A percentile compares a stretch with the other conserved stretches of the same genome.
These are phyloP conservation scores for Metahyphopichia silvanorum DNA, from an alignment of 805 yeast genomes.

Conservation along the genomic window DNA sequence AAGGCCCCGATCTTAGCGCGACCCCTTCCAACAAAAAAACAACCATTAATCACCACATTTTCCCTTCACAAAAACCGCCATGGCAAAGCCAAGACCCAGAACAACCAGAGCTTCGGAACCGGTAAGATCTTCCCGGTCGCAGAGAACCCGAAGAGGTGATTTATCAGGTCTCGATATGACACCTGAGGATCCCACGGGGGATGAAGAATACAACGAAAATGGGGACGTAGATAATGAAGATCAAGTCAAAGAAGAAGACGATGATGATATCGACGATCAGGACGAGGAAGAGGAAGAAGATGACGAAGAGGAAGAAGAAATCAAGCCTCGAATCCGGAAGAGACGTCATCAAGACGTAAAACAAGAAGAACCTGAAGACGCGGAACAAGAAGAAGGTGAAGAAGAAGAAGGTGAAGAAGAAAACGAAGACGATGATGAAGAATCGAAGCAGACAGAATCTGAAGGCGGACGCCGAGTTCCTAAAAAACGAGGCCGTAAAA, in stretches of 20 bases:
- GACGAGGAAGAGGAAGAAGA: constrained; percentile 28
- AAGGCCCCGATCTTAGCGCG: too few relatives aligned
- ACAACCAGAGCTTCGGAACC: constrained; percentile 4
- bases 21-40: too few relatives aligned
- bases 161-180: constrained; percentile 15
- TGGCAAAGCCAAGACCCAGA: too few relatives aligned
- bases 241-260: constrained; percentile 20
- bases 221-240: constrained; percentile 23
- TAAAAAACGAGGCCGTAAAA: constrained; percentile 43
- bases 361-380: constrained; percentile 14
- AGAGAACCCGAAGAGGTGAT: constrained; percentile 6
- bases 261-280: constrained; percentile 4
- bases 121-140: constrained; percentile 2
- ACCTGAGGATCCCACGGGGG: constrained; percentile 13
- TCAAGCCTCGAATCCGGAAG: constrained; percentile 3
- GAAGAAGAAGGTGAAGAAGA: constrained; percentile 23
- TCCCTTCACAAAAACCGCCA: too few relatives aligned
- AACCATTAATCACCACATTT: too few relatives aligned
- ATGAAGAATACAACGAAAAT: constrained; percentile 11
- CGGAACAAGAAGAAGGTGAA: constrained; percentile 16
- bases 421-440: constrained; percentile 13
- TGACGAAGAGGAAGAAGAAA: constrained; percentile 9
- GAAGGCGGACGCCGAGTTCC: constrained; percentile 19
- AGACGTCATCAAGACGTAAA: constrained; percentile 16
- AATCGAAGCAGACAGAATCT: constrained; percentile 6